Evolutionary conservation across 2,329 filamentous ascomycete species (phyloP), one percentile per base, ranked within the genome.

Genomic region (Fusarium dimerum): DNA sequence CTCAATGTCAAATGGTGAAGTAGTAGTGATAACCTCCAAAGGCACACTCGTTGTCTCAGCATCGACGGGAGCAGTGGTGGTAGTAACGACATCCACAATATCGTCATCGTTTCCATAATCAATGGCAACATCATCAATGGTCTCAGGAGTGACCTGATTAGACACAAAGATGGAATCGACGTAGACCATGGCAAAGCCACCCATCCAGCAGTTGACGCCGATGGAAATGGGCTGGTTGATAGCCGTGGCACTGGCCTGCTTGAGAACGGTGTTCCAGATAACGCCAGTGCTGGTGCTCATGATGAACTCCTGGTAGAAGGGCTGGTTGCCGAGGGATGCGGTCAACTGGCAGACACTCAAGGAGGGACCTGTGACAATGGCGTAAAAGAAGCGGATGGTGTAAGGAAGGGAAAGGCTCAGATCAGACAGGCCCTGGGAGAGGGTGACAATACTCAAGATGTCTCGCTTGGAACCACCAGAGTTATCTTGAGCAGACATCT

Each of bases 151-250:
- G 13, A 62, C 59, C 32, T 60, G 44, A 45, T 62, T 60, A 2
- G 59, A 62, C 2, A 62, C 41, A 30, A 62, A 62, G 43, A 62
- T 49, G 0, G 60, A 57, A 15, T 62, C 60, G 3, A 62, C 18
- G 6, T 59, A 48, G 3, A 63, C 32, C 0, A 43, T 11, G 0
- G 55, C 50, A 1, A 52, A 40, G 2, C 48, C 56, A 6, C 58
- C 57, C 3, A 16, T 10, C 2, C 11, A 20, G 29, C 60, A 63
- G 2, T 30, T 40, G 5, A 59, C 43, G 16, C 45, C 43, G 15
- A 63, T 55, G 17, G 42, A 48, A 30, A 63, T 38, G 9, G 30
- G 17, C 1, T 45, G 53, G 0, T 38, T 18, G 13, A 32, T 11
- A 2, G 36, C 9, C 2, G 40, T 15, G 2, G 48, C 40, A 0